phyloP scores from a whole-genome alignment of 495 filamentous ascomycete species.

The Umbilicaria muhlenbergii region DNA sequence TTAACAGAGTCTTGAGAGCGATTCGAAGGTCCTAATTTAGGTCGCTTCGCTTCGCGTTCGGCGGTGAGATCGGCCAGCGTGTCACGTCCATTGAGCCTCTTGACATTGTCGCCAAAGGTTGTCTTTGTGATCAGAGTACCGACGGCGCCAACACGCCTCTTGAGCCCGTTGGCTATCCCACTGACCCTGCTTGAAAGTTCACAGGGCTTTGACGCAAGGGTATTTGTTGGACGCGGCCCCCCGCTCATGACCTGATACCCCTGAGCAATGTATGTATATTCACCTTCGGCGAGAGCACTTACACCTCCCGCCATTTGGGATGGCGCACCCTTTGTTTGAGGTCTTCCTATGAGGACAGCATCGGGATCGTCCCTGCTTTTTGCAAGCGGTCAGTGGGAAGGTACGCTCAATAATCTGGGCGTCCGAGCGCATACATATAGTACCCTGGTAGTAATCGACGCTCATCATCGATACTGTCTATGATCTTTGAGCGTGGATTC shows the following conservation, averaged over 20 bases:
- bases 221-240: constrained; percentile 7
- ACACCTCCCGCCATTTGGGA: constrained; percentile 7
- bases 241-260: background rate
- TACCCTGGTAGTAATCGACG: no score
- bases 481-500: no score
- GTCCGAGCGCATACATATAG: no score
- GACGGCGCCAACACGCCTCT: no score
- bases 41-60: background rate
- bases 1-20: background rate
- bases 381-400: background rate
- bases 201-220: background rate
- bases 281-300: constrained; percentile 1
- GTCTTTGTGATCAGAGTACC: background rate
- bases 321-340: background rate
- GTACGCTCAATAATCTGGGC: no score
- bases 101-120: constrained; percentile 5
- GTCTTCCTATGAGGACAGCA: background rate
- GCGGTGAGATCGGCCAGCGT: background rate
- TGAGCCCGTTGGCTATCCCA: no score
- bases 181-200: no score
- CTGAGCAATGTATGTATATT: no score
- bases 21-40: background rate
- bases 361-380: constrained; percentile 16
- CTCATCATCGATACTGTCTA: no score
- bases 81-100: background rate